These are phyloP conservation scores for Kalaharituber pfeilii DNA, from an alignment of 2,329 filamentous ascomycete species.

Conservation along the genomic window DNA sequence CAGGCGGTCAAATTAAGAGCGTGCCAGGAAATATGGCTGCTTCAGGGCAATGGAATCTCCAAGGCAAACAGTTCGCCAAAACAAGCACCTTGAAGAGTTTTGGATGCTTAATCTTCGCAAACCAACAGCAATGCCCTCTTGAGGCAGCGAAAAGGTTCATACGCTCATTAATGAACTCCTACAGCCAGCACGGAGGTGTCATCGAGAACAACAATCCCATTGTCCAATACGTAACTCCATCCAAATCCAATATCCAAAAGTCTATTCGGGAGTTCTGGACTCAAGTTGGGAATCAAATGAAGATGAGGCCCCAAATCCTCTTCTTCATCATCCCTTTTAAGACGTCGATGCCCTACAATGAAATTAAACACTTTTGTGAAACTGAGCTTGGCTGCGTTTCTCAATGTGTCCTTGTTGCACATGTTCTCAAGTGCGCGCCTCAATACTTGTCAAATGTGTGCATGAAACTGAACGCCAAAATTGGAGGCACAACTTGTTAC, in stretches of 20 bases:
- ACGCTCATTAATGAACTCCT: constrained; percentile 43
- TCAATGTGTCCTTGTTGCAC: constrained; percentile 37
- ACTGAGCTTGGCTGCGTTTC: constrained; percentile 69
- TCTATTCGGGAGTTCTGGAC: constrained; percentile 41
- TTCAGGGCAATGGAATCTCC: constrained; percentile 68
- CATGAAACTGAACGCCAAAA: constrained; percentile 95
- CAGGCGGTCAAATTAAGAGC: constrained; percentile 26
- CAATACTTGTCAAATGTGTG: constrained; percentile 89
- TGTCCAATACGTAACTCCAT: constrained; percentile 28
- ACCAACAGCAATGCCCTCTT: constrained; percentile 37
- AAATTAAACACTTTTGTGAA: constrained; percentile 78
- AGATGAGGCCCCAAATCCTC: constrained; percentile 52
- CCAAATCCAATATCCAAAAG: constrained; percentile 34
- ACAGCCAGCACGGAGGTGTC: constrained; percentile 43
- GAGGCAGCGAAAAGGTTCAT: constrained; percentile 36
- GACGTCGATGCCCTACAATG: constrained; percentile 55
- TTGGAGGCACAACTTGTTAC: constrained; percentile 60
- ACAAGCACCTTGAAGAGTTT: constrained; percentile 50
- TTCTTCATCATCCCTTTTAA: constrained; percentile 60
- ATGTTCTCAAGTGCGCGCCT: constrained; percentile 51
- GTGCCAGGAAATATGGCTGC: constrained; percentile 39
- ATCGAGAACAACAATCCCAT: constrained; percentile 34
- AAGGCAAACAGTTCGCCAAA: constrained; percentile 57
- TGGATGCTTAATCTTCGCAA: constrained; percentile 42
- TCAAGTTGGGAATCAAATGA: constrained; percentile 36